These are phyloP conservation scores for Ogataea ganodermae DNA, from an alignment of 805 yeast species.

Conservation along the genomic window DNA sequence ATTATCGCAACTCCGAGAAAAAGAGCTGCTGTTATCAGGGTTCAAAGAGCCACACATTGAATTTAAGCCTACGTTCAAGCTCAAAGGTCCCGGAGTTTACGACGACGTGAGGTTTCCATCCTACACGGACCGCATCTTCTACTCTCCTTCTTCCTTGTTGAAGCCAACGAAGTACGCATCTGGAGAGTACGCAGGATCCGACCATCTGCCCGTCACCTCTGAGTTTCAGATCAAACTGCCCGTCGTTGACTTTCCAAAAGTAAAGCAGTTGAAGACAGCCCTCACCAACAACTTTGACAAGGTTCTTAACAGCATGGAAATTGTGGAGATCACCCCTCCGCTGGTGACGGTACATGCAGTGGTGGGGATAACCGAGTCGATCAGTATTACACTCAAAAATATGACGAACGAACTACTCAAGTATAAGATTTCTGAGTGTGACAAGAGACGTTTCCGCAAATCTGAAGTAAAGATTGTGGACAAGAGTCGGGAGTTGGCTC, in stretches of 20 bases:
- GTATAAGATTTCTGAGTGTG: conserved; percentile 41
- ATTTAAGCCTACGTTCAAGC: conserved; percentile 60
- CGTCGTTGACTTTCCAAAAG: conserved; percentile 39
- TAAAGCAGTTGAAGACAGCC: conserved; percentile 37
- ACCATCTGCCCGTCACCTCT: conserved; percentile 57
- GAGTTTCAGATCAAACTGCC: conserved; percentile 36
- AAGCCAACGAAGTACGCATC: conserved; percentile 24
- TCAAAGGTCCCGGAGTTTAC: conserved; percentile 28
- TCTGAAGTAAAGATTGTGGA: conserved; percentile 20
- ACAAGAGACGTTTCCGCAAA: conserved; percentile 26
- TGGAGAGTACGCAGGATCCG: conserved; percentile 40
- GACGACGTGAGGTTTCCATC: conserved; percentile 50
- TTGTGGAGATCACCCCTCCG: conserved; percentile 48
- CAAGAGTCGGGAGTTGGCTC: conserved; percentile 26
- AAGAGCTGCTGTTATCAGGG: conserved; percentile 41
- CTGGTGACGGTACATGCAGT: conserved; percentile 44
- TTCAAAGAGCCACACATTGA: conserved; percentile 49
- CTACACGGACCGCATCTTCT: conserved; percentile 59
- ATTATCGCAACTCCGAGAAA: conserved; percentile 37
- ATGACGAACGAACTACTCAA: conserved; percentile 38
- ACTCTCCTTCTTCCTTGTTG: conserved; percentile 29
- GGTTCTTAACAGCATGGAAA: conserved; percentile 28
- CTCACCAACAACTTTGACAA: conserved; percentile 37
- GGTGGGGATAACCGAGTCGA: conserved; percentile 34
- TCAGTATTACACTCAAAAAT: conserved; percentile 36